Base-by-base conservation (phyloP, 768 basidiomycete genomes). In the Lactarius hengduanensis region DNA sequence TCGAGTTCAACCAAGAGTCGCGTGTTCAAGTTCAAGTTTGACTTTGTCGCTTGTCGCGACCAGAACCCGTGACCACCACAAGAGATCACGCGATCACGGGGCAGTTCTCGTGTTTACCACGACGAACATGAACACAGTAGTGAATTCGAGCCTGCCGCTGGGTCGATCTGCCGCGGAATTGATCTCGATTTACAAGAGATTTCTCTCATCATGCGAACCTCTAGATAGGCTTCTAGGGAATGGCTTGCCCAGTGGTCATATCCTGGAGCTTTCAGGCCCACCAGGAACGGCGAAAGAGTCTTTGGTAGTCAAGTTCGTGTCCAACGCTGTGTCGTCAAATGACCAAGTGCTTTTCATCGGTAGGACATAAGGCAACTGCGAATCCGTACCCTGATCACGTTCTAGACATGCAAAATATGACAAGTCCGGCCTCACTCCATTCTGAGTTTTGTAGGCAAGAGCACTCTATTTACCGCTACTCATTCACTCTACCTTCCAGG, bases 221-320 rank as follows among this genome's bases (percentile, higher is more conserved):
- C 76, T 90, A 34, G 87, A 92, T 70, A 77, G 76, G 20, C 73
- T 91, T 2, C 80, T 92, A 6, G 82, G 78, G 38, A 88, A 88
- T 55, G 91, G 91, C 18, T 75, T 92, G 55, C 76, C 78, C 62
- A 80, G 79, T 64, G 87, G 88, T 9, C 80, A 83, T 68, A 79
- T 90, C 67, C 78, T 92, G 22, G 91, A 92, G 76, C 77, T 92
- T 70, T 89, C 89, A 36, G 90, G 91, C 0, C 88, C 89, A 55
- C 90, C 91, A 0, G 91, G 91, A 57, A 82, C 83, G 45, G 82
- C 84, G 11, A 92, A 90, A 69, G 87, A 88, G 65, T 72, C 71
- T 1, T 69, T 91, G 9, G 83, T 83, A 10, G 74, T 82, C 16
- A 79, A 81, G 59, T 80, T 90, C 55, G 80, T 81, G 16, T 73